These are phyloP conservation scores for Yamadazyma sp. DNA, from an alignment of 1,139 yeast species.

Conservation along the genomic window DNA sequence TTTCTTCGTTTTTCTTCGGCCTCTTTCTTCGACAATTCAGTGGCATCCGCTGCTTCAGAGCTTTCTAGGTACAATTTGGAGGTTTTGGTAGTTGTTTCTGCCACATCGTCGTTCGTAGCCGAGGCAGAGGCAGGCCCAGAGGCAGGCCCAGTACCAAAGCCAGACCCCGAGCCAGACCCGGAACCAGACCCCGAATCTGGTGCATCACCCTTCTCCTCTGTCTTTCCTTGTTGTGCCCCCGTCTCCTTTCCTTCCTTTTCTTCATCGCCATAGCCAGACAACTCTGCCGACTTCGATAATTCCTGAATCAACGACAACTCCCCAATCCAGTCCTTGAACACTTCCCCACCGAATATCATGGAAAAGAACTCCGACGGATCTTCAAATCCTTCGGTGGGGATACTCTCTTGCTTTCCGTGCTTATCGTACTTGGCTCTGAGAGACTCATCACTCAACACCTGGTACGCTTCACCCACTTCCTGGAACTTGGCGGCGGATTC, in stretches of 20 bases:
- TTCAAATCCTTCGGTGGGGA: constrained; percentile 81
- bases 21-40: constrained; percentile 32
- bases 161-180: not conserved
- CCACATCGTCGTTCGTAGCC: not conserved
- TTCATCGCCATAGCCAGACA: constrained; percentile 33
- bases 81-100: not conserved
- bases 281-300: constrained; percentile 57
- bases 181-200: not conserved
- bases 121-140: not conserved
- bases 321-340: constrained; percentile 81
- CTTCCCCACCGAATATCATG: constrained; percentile 81
- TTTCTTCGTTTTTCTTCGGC: constrained; percentile 48
- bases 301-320: constrained; percentile 65
- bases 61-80: constrained; percentile 13
- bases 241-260: constrained; percentile 10
- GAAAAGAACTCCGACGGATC: constrained; percentile 83
- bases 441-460: constrained; percentile 74
- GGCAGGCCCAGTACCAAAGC: not conserved
- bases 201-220: not conserved
- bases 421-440: constrained; percentile 70
- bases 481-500: constrained; percentile 71
- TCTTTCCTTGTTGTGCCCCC: not conserved
- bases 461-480: constrained; percentile 78
- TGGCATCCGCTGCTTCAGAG: constrained; percentile 9
- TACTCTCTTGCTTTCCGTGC: constrained; percentile 80